A percentile compares a stretch with the other conserved stretches of the same genome.
Evolutionary conservation across 2,329 filamentous ascomycete genomes (phyloP).

Genomic region (Fusarium humuli): DNA sequence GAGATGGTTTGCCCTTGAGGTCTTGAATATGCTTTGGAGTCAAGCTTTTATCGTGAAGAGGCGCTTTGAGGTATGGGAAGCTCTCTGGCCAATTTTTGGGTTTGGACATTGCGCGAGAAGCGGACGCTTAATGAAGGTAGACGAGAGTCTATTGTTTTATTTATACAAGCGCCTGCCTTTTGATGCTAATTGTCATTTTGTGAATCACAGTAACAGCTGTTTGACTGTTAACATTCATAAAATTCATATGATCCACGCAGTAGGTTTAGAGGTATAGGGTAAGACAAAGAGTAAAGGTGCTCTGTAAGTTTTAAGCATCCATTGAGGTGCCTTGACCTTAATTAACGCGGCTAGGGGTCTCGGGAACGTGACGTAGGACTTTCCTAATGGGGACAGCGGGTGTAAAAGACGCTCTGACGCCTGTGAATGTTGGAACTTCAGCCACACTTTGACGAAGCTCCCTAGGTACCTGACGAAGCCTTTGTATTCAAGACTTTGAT

Average conservation of each 20-base stretch:
- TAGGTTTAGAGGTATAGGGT: not conserved
- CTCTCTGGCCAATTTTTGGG: constrained; percentile 70
- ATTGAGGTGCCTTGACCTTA: not conserved
- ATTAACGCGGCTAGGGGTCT: constrained; percentile 30
- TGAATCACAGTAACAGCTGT: not conserved
- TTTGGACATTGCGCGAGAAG: constrained; percentile 45
- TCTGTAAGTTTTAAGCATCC: not conserved
- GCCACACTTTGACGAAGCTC: constrained; percentile 26
- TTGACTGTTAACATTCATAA: not conserved
- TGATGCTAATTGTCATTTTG: not conserved
- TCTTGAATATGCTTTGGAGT: constrained; percentile 55
- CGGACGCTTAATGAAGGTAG: not conserved
- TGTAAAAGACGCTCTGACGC: constrained; percentile 15
- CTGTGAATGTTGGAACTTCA: constrained; percentile 18
- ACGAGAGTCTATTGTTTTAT: not conserved
- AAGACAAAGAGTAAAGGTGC: not conserved
- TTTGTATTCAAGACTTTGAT: not conserved
- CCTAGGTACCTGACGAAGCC: not conserved
- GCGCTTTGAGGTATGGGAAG: constrained; percentile 64
- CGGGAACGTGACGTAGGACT: constrained; percentile 30
- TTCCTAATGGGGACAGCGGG: constrained; percentile 13
- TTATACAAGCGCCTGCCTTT: not conserved
- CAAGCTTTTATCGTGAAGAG: constrained; percentile 61
- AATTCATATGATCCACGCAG: not conserved
- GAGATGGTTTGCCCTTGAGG: constrained; percentile 50